phyloP scores from a whole-genome alignment of 768 basidiomycete species.

The Panellus pusillus region DNA sequence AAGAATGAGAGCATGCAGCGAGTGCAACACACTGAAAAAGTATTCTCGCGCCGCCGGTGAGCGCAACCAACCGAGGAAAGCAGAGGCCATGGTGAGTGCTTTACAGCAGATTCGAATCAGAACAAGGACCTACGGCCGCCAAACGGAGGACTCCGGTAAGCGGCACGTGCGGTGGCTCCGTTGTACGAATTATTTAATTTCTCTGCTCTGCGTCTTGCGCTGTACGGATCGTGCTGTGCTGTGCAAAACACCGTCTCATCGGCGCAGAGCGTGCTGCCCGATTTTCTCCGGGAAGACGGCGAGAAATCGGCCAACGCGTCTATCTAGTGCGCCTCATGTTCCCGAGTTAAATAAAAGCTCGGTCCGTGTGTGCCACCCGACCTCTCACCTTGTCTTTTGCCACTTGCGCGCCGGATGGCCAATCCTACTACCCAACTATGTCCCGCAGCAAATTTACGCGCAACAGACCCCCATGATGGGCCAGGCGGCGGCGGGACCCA shows the following conservation, averaged over 20 bases:
- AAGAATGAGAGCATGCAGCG: conserved; percentile 6
- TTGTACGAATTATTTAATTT: too few species aligned
- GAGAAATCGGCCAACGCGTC: too few species aligned
- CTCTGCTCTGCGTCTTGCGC: too few species aligned
- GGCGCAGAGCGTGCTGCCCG: too few species aligned
- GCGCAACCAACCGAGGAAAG: conserved; percentile 86
- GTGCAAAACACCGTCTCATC: too few species aligned
- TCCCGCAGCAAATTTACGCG: conserved; percentile 12
- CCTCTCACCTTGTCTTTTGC: conserved; percentile 8
- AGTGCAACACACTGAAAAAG: conserved; percentile 81
- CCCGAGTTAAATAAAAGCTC: conserved; percentile 1
- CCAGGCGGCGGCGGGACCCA: conserved; percentile 27
- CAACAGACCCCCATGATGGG: conserved; percentile 37
- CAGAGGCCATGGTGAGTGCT: conserved; percentile 64
- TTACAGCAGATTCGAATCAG: conserved; percentile 13
- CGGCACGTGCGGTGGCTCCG: neutral
- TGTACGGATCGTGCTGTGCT: too few species aligned
- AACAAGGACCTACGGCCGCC: neutral
- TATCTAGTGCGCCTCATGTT: conserved; percentile 23
- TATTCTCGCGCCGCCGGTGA: conserved; percentile 91
- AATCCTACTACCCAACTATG: conserved; percentile 22
- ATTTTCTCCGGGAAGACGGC: too few species aligned
- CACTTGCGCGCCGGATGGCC: conserved; percentile 12
- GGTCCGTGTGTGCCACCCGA: conserved; percentile 10
- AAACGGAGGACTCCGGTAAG: too few species aligned